phyloP scores from a whole-genome alignment of 768 basidiomycete species.

The Tylopilus rubrobrunneus region DNA sequence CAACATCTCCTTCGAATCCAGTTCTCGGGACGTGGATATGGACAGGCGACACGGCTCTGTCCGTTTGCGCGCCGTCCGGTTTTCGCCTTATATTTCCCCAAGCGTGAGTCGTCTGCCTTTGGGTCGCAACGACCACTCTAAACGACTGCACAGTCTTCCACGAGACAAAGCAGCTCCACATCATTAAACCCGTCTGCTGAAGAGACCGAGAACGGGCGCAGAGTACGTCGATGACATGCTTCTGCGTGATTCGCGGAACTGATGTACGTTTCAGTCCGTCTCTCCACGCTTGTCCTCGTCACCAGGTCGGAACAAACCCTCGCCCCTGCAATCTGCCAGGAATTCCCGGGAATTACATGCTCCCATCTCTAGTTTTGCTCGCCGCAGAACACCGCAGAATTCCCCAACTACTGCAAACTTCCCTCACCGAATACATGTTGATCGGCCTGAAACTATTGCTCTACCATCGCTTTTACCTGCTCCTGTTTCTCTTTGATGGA shows the following conservation, averaged over 20 bases:
- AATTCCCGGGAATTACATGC: slow-evolving; percentile 55
- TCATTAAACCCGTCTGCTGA: slow-evolving; percentile 27
- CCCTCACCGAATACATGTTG: slow-evolving; percentile 33
- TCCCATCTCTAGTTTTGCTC: slow-evolving; percentile 77
- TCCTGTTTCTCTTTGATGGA: slow-evolving; percentile 20
- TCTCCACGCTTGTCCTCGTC: slow-evolving; percentile 40
- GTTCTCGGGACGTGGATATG: slow-evolving; percentile 26
- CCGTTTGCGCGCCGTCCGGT: slow-evolving; percentile 28
- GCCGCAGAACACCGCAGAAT: slow-evolving; percentile 71
- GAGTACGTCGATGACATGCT: slow-evolving; percentile 34
- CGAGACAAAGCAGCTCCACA: slow-evolving; percentile 45
- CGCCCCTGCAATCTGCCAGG: slow-evolving; percentile 43
- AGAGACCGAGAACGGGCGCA: slow-evolving; percentile 24
- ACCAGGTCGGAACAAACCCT: slow-evolving; percentile 41
- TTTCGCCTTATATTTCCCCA: slow-evolving; percentile 30
- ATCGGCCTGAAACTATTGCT: slow-evolving; percentile 29
- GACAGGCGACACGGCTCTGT: slow-evolving; percentile 27
- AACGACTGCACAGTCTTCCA: slow-evolving; percentile 31
- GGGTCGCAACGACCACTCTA: not conserved
- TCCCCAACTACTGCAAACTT: slow-evolving; percentile 71
- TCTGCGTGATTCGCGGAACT: slow-evolving; percentile 31
- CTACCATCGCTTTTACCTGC: slow-evolving; percentile 60
- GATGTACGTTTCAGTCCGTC: slow-evolving; percentile 24
- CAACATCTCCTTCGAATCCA: slow-evolving; percentile 31
- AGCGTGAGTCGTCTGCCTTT: slow-evolving; percentile 15